phyloP scores from a whole-genome alignment of 805 yeast species.

The Saccharomyces kudriavzevii region DNA sequence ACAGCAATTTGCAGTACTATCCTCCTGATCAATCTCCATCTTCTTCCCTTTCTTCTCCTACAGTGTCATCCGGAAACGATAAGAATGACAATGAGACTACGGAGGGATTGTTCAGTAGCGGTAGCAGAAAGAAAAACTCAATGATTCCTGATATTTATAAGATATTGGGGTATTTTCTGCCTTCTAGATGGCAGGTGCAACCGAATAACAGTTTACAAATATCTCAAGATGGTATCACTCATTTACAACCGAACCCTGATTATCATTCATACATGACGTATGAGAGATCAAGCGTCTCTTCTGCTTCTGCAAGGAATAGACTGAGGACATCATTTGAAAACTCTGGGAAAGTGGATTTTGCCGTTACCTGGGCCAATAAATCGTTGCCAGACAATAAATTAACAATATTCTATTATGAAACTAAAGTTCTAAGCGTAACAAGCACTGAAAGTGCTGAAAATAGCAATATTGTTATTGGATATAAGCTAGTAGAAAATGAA shows the following conservation, averaged over 20 bases:
- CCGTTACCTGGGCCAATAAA: conserved; percentile 25
- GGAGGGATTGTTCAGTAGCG: not conserved
- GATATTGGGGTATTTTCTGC: conserved; percentile 23
- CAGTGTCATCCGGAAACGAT: not conserved
- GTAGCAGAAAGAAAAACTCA: conserved; percentile 10
- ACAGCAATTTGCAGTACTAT: not conserved
- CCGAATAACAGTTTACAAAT: conserved; percentile 18
- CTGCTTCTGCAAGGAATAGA: conserved; percentile 15
- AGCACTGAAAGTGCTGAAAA: conserved; percentile 22
- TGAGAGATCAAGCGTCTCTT: conserved; percentile 10
- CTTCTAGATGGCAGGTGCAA: conserved; percentile 24
- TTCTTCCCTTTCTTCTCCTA: not conserved
- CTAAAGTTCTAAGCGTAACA: conserved; percentile 20
- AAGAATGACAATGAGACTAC: not conserved
- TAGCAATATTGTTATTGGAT: conserved; percentile 26
- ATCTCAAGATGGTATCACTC: conserved; percentile 25
- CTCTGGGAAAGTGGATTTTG: conserved; percentile 19
- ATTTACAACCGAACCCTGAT: conserved; percentile 19
- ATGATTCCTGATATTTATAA: conserved; percentile 20
- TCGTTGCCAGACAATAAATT: conserved; percentile 15
- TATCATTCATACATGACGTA: conserved; percentile 19
- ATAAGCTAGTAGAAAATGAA: conserved; percentile 6
- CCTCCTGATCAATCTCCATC: not conserved
- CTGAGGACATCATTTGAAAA: conserved; percentile 14
- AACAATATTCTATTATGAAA: conserved; percentile 27